Evolutionary conservation across 2,329 filamentous ascomycete genomes (phyloP).

Genomic region (Botryotinia narcissicola): DNA sequence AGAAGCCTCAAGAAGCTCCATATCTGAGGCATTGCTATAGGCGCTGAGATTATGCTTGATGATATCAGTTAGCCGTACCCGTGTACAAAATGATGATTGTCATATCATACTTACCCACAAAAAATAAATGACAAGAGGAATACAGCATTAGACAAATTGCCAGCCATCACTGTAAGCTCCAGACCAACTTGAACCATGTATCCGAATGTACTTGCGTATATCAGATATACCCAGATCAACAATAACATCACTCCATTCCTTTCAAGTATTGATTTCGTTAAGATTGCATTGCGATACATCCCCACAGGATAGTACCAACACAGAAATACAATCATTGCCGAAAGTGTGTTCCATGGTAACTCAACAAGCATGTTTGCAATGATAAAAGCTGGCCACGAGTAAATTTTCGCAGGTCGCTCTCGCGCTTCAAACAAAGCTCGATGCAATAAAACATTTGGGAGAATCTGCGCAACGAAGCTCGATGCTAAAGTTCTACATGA

Average conservation of each 20-base stretch:
- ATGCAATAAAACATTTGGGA: constrained; percentile 62
- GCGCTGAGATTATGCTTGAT: constrained; percentile 63
- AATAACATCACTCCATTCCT: constrained; percentile 79
- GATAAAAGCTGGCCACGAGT: constrained; percentile 66
- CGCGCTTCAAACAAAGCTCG: constrained; percentile 61
- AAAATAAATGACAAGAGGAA: constrained; percentile 74
- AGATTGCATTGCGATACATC: constrained; percentile 66
- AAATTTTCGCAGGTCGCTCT: constrained; percentile 76
- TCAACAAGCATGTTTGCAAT: constrained; percentile 77
- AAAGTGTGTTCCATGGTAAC: constrained; percentile 74
- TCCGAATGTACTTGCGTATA: constrained; percentile 80
- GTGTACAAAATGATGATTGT: background rate
- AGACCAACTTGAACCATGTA: constrained; percentile 74
- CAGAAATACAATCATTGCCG: constrained; percentile 73
- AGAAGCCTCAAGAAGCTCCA: constrained; percentile 85
- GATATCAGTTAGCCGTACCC: background rate
- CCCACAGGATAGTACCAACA: constrained; percentile 87
- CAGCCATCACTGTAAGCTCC: constrained; percentile 70
- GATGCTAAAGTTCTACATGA: constrained; percentile 58
- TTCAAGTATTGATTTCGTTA: constrained; percentile 59
- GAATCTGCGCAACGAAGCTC: constrained; percentile 72
- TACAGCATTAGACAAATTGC: constrained; percentile 71
- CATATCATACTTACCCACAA: constrained; percentile 43
- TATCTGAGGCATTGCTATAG: constrained; percentile 64
- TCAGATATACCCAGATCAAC: constrained; percentile 69